phyloP scores from a whole-genome alignment of 1,284 basidiomycete genomes.

The Dichomitus squalens region DNA sequence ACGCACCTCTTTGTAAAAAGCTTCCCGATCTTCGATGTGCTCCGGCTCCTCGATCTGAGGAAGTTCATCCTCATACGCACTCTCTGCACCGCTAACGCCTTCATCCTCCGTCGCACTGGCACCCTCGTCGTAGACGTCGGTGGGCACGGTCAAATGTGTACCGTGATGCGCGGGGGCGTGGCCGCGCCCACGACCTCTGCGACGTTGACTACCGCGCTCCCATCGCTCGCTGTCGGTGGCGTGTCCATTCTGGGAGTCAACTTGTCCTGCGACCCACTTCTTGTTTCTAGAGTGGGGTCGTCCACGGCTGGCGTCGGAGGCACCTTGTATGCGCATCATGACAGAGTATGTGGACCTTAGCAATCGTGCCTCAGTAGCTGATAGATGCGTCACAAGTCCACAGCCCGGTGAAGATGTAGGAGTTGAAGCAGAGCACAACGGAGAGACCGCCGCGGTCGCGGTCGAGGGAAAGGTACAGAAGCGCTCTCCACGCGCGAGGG shows the following conservation, averaged over 20 bases:
- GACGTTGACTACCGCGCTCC: slow-evolving; percentile 43
- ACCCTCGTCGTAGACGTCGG: slow-evolving; percentile 24
- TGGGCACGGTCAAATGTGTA: slow-evolving; percentile 18
- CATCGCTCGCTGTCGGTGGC: slow-evolving; percentile 50
- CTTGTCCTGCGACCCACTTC: slow-evolving; percentile 33
- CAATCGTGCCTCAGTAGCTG: too few species aligned
- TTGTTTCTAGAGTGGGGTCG: slow-evolving; percentile 29
- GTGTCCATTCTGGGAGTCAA: slow-evolving; percentile 14
- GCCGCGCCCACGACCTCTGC: slow-evolving; percentile 35
- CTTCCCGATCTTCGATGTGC: slow-evolving; percentile 60
- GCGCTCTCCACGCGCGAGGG: slow-evolving; percentile 1
- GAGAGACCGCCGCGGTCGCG: background rate
- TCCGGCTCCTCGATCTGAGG: slow-evolving; percentile 43
- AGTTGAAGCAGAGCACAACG: background rate
- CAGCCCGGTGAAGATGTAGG: background rate
- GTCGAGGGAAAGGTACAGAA: slow-evolving; percentile 4
- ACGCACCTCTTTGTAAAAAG: slow-evolving; percentile 69
- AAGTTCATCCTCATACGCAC: slow-evolving; percentile 31
- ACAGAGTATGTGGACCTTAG: too few species aligned
- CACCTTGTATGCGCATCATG: slow-evolving; percentile 26
- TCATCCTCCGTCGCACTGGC: slow-evolving; percentile 31
- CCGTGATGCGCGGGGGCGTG: slow-evolving; percentile 22
- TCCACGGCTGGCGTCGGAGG: slow-evolving; percentile 12
- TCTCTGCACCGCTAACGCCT: slow-evolving; percentile 32
- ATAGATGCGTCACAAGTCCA: background rate